Evolutionary conservation across 139 green algal genomes (phyloP).

Genomic region (Penium margaritaceum): DNA sequence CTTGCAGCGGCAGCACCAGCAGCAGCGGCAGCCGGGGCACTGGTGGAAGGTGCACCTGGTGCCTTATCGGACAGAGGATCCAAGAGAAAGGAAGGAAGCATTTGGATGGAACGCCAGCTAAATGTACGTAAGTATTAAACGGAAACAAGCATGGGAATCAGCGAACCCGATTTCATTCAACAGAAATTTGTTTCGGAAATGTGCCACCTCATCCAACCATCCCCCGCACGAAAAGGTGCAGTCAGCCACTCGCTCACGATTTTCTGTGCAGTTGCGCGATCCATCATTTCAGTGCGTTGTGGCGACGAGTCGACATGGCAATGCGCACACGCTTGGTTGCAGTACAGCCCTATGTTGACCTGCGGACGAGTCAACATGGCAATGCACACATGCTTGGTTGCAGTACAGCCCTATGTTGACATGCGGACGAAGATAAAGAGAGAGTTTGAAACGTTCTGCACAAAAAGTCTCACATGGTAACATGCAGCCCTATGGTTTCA

Average conservation of each 20-base stretch:
- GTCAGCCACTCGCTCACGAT: too few relatives aligned
- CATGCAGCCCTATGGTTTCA: too few relatives aligned
- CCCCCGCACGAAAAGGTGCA: too few relatives aligned
- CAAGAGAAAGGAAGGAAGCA: background rate
- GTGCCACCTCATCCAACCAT: too few relatives aligned
- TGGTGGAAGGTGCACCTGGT: too few relatives aligned
- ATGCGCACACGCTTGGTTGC: conserved; percentile 89
- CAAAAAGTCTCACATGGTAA: too few relatives aligned
- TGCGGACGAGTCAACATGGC: conserved; percentile 94
- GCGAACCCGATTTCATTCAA: too few relatives aligned
- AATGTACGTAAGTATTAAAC: background rate
- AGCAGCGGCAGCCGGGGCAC: background rate
- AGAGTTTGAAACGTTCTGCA: too few relatives aligned
- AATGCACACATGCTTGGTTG: conserved; percentile 95
- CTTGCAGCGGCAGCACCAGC: background rate
- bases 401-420: conserved; percentile 72
- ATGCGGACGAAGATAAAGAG: too few relatives aligned
- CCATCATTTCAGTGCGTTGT: conserved; percentile 69
- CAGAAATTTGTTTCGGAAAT: too few relatives aligned
- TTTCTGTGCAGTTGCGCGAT: conserved; percentile 12
- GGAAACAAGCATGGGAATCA: conserved; percentile 1
- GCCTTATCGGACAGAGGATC: too few relatives aligned
- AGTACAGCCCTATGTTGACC: conserved; percentile 95
- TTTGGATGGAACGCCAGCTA: background rate
- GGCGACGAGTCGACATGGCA: conserved; percentile 94